Conservation (phyloP, 2,329 filamentous ascomycete genomes). For the Alternaria hordeiaustralica region DNA sequence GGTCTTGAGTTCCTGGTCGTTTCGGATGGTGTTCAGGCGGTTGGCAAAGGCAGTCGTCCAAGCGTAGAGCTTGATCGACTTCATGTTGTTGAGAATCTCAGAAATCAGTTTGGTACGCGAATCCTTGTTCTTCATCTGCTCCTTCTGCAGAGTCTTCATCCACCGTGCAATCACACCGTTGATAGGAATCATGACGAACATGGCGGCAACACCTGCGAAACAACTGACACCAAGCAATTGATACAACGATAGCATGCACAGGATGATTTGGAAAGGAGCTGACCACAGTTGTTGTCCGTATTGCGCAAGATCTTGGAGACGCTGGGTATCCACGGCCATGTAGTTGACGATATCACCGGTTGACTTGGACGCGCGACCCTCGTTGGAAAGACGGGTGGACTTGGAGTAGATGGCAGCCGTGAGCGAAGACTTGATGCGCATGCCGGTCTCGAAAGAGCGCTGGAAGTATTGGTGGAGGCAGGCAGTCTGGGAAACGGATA, state of each 20-base stretch:
- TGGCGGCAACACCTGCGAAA: constrained; percentile 91
- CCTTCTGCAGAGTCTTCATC: constrained; percentile 94
- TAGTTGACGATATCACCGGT: constrained; percentile 99
- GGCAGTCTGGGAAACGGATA: constrained; percentile 84
- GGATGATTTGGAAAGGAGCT: constrained; percentile 91
- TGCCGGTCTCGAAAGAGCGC: constrained; percentile 89
- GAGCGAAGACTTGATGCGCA: constrained; percentile 92
- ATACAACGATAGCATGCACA: constrained; percentile 96
- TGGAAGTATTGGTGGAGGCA: constrained; percentile 99
- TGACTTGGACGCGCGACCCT: constrained; percentile 85
- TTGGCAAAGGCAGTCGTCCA: constrained; percentile 98
- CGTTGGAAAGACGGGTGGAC: constrained; percentile 87
- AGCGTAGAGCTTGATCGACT: constrained; percentile 96
- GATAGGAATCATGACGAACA: constrained; percentile 96
- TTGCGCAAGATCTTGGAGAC: constrained; percentile 91
- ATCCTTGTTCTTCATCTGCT: constrained; percentile 99
- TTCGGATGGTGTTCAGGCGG: constrained; percentile 93
- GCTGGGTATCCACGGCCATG: constrained; percentile 98
- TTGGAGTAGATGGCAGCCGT: constrained; percentile 93
- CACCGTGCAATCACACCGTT: constrained; percentile 90
- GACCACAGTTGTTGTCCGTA: constrained; percentile 97
- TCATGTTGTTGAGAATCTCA: constrained; percentile 99
- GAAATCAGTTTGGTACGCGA: constrained; percentile 90
- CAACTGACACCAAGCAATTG: constrained; percentile 94
- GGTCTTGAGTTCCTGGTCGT: constrained; percentile 94